phyloP scores from a whole-genome alignment of 805 yeast species.

The Lipomyces yamadae region DNA sequence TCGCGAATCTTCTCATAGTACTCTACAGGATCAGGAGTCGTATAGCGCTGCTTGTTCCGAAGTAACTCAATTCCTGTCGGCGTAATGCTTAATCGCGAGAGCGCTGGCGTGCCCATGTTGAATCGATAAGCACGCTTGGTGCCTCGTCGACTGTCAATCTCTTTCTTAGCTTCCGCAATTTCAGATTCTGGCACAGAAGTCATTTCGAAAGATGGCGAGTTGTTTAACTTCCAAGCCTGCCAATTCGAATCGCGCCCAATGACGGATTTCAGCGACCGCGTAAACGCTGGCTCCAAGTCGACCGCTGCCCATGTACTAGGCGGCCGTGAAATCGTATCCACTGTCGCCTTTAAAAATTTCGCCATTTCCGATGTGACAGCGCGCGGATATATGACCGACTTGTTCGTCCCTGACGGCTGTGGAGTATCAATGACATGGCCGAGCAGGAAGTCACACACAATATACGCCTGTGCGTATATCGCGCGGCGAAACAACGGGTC shows the following conservation, averaged over 20 bases:
- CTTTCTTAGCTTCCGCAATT: slow-evolving; percentile 15
- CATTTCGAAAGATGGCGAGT: slow-evolving; percentile 42
- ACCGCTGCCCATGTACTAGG: slow-evolving; percentile 7
- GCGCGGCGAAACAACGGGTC: slow-evolving; percentile 44
- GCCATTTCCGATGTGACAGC: slow-evolving; percentile 35
- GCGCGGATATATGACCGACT: slow-evolving; percentile 38
- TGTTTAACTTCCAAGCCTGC: slow-evolving; percentile 46
- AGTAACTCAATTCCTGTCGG: slow-evolving; percentile 50
- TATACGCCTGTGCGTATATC: slow-evolving; percentile 41
- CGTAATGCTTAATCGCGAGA: slow-evolving; percentile 49
- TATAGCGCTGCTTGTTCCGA: slow-evolving; percentile 27
- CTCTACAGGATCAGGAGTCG: slow-evolving; percentile 40
- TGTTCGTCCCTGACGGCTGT: slow-evolving; percentile 24
- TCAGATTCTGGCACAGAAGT: slow-evolving; percentile 18
- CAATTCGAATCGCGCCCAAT: slow-evolving; percentile 42
- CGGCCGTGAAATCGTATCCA: slow-evolving; percentile 11
- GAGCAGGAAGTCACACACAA: slow-evolving; percentile 42
- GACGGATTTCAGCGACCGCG: slow-evolving; percentile 33
- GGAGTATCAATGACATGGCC: slow-evolving; percentile 6
- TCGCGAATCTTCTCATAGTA: slow-evolving; percentile 28
- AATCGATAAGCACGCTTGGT: slow-evolving; percentile 40
- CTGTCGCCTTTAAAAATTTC: slow-evolving; percentile 30
- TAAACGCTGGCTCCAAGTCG: slow-evolving; percentile 34
- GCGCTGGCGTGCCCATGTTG: slow-evolving; percentile 44
- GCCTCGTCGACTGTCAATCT: slow-evolving; percentile 27